Conservation (phyloP, 2,329 filamentous ascomycete species). For the Didymellaceae sp. region DNA sequence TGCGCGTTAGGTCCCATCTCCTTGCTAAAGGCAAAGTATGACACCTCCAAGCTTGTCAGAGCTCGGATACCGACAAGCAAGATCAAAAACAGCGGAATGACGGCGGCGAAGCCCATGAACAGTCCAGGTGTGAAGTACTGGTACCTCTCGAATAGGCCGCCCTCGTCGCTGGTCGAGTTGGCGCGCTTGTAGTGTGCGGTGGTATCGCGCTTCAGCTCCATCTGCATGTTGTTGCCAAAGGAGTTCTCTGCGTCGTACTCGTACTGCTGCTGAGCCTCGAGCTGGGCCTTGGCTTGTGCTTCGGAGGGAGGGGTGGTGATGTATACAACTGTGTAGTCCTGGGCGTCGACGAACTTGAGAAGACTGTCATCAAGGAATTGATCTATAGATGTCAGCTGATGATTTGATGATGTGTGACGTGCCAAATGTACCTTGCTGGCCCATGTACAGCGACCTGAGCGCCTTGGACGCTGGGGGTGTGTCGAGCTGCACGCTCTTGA, state of each 20-base stretch:
- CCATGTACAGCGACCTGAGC: slow-evolving; percentile 24
- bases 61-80: slow-evolving; percentile 79
- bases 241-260: slow-evolving; percentile 70
- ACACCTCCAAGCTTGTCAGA: slow-evolving; percentile 81
- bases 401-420: not conserved
- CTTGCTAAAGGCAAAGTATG: slow-evolving; percentile 95
- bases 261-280: slow-evolving; percentile 26
- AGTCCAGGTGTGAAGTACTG: slow-evolving; percentile 91
- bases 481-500: slow-evolving; percentile 21
- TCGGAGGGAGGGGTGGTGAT: slow-evolving; percentile 65
- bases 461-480: slow-evolving; percentile 21
- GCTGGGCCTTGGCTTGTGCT: slow-evolving; percentile 30
- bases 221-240: slow-evolving; percentile 68
- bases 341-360: slow-evolving; percentile 49
- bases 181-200: slow-evolving; percentile 39
- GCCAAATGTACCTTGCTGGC: slow-evolving; percentile 26
- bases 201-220: slow-evolving; percentile 75
- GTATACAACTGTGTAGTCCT: slow-evolving; percentile 77
- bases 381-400: slow-evolving; percentile 27
- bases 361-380: slow-evolving; percentile 31
- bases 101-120: slow-evolving; percentile 82
- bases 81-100: slow-evolving; percentile 75
- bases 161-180: slow-evolving; percentile 28
- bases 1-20: slow-evolving; percentile 89
- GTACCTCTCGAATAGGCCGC: slow-evolving; percentile 82